These are phyloP conservation scores for Raffaelea albimanens DNA, from an alignment of 2,329 filamentous ascomycete genomes.

Conservation along the genomic window DNA sequence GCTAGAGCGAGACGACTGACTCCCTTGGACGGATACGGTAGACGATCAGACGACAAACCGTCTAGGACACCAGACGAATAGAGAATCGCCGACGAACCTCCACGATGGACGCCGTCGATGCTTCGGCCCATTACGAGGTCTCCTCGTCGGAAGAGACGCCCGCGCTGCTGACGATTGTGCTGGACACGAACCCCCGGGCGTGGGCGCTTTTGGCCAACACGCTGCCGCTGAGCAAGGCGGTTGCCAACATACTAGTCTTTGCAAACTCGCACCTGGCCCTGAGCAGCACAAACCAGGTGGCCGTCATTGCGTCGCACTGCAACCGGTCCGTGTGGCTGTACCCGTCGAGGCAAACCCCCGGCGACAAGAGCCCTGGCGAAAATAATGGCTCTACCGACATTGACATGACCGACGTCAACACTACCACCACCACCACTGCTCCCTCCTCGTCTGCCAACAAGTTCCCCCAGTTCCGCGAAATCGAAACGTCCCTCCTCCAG, in stretches of 20 bases:
- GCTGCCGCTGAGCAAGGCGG: constrained; percentile 71
- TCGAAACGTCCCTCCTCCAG: constrained; percentile 70
- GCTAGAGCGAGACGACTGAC: too few relatives aligned
- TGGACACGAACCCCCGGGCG: constrained; percentile 94
- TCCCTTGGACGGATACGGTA: too few relatives aligned
- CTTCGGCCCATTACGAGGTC: constrained; percentile 51
- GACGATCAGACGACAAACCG: too few relatives aligned
- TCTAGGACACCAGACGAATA: too few relatives aligned
- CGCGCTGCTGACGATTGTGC: constrained; percentile 78
- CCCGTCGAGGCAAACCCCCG: constrained; percentile 52
- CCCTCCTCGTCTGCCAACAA: constrained; percentile 60
- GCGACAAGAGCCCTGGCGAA: constrained; percentile 14
- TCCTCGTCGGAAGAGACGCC: constrained; percentile 50
- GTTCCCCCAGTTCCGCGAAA: constrained; percentile 80
- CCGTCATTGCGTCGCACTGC: constrained; percentile 81
- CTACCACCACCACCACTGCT: constrained; percentile 14
- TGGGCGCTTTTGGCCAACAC: constrained; percentile 66
- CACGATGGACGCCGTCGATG: constrained; percentile 47
- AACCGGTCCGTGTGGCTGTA: constrained; percentile 87
- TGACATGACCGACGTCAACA: not conserved
- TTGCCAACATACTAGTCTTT: constrained; percentile 88
- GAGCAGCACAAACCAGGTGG: constrained; percentile 87
- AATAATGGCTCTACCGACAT: constrained; percentile 14
- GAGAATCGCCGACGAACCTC: not conserved
- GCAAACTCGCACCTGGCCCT: constrained; percentile 94